Base-by-base conservation (phyloP, 176 grass and related monocot genomes). In the Oryza coarctata region DNA sequence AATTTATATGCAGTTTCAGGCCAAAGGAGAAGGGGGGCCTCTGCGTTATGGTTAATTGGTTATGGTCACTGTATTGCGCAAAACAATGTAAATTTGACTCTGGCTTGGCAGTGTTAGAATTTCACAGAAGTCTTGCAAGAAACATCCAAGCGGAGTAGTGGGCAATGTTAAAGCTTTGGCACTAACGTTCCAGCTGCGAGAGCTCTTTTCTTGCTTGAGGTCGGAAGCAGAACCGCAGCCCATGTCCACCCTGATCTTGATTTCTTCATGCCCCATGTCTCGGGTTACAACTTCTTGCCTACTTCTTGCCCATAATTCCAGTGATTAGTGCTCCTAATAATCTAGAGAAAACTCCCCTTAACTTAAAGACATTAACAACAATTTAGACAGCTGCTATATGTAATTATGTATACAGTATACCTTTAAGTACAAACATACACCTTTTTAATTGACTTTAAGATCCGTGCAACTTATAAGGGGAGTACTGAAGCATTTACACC, bases 401-500 rank as follows among this genome's bases (percentile, higher is more conserved):
- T 3, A 55, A 55, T 55, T n/a, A 3, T 55, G 18, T 55, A 52
- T 3, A 47, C 12, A 15, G 13, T 47, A 44, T 7, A 55, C 5
- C 18, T 55, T 49, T 1, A 2, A n/a, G 20, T 55, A 55, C 18
- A 55, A 9, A 55, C 50, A 55, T n/a, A 22, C 18, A 55, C 18
- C 1, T 60, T 25, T 50, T 9, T 25, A 60, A 25, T 23, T 23
- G 55, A 60, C 55, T 55, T 4, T 55, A 52, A 49, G 15, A 49
- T 49, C 45, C 45, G 12, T 52, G 50, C 50, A 55, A 9, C 50
- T 60, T 60, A 60, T 60, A 23, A 50, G 20, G 20, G n/a, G 8
- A 60, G n/a, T 60, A 11, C n/a, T 11, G 55, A 60, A 60, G 55
- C 55, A 60, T 60, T 82, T 82, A 90, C 86, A 83, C 82, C 79